Evolutionary conservation across 208 protist species (phyloP).

Genomic region (Phytomonas serpens): DNA sequence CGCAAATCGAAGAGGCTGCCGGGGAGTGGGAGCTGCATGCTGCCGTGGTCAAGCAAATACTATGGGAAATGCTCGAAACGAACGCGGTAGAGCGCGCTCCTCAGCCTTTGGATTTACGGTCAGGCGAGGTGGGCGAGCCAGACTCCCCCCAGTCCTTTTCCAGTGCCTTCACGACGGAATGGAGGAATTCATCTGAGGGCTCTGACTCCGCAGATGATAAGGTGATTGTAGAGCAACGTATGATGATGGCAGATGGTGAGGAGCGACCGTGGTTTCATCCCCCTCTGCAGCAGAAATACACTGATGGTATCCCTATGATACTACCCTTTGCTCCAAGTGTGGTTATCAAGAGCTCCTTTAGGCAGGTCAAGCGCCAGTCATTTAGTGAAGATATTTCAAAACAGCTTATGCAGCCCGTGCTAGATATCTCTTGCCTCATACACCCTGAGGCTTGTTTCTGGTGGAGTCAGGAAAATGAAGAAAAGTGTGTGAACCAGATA

Average conservation of each 20-base stretch:
- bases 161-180: slow-evolving; percentile 53
- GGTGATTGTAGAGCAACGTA: slow-evolving; percentile 53
- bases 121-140: slow-evolving; percentile 63
- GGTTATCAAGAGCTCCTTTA: slow-evolving; percentile 54
- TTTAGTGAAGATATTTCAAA: slow-evolving; percentile 25
- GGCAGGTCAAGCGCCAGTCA: slow-evolving; percentile 27
- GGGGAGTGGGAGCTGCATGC: slow-evolving; percentile 76
- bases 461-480: slow-evolving; percentile 64
- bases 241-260: slow-evolving; percentile 34
- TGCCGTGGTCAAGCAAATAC: slow-evolving; percentile 64
- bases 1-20: slow-evolving; percentile 68
- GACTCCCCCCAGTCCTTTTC: slow-evolving; percentile 54
- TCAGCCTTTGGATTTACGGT: slow-evolving; percentile 56
- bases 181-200: not conserved
- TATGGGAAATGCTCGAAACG: slow-evolving; percentile 82
- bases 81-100: slow-evolving; percentile 60
- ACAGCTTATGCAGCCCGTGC: slow-evolving; percentile 73
- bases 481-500: slow-evolving; percentile 58
- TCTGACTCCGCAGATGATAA: not conserved
- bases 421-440: slow-evolving; percentile 70
- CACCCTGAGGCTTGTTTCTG: slow-evolving; percentile 82
- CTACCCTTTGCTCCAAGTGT: slow-evolving; percentile 79
- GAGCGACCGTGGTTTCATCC: slow-evolving; percentile 75
- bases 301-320: slow-evolving; percentile 42
- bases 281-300: slow-evolving; percentile 50